phyloP scores from a whole-genome alignment of 352 stramenopile species.

The Peronosclerospora sorghi region DNA sequence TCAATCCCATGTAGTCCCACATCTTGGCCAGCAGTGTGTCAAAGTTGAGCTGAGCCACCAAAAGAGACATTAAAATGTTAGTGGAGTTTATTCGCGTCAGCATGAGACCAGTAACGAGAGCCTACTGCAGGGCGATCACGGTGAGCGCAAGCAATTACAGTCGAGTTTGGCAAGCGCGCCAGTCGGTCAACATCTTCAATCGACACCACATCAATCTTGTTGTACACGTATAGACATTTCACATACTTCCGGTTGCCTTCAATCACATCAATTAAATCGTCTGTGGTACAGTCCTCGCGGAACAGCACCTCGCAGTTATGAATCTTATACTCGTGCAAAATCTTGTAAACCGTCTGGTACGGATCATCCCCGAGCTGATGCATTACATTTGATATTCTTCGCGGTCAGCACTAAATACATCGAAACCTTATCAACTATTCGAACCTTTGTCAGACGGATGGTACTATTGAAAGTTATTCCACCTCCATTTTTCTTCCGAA shows the following conservation, averaged over 20 bases:
- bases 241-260: constrained; percentile 99
- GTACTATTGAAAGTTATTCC: constrained; percentile 95
- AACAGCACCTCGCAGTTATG: constrained; percentile 96
- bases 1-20: constrained; percentile 87
- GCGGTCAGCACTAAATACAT: constrained; percentile 1
- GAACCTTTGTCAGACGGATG: constrained; percentile 89
- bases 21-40: constrained; percentile 85
- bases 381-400: not conserved
- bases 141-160: constrained; percentile 91
- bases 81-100: not conserved
- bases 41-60: constrained; percentile 89
- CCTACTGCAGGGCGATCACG: constrained; percentile 56
- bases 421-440: constrained; percentile 6
- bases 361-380: constrained; percentile 71
- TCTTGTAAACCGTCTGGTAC: constrained; percentile 85
- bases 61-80: constrained; percentile 3
- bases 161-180: constrained; percentile 91
- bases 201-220: constrained; percentile 99
- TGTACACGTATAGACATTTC: constrained; percentile 99
- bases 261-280: constrained; percentile 98
- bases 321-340: constrained; percentile 95
- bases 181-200: constrained; percentile 98
- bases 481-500: constrained; percentile 90
- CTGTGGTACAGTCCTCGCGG: constrained; percentile 93
- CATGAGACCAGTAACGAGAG: not conserved